These are phyloP conservation scores for Plasmodium gonderi DNA, from an alignment of 169 alveolate species.

Conservation along the genomic window DNA sequence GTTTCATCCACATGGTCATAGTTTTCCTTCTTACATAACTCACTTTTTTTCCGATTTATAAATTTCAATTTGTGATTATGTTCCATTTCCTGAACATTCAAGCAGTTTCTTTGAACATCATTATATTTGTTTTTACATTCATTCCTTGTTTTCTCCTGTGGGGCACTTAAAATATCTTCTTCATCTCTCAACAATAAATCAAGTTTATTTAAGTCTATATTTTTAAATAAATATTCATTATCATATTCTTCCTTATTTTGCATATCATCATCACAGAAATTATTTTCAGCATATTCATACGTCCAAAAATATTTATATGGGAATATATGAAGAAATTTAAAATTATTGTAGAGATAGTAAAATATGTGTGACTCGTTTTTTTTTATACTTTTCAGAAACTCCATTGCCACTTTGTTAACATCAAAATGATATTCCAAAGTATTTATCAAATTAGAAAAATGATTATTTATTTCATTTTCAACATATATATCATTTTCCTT, in stretches of 20 bases:
- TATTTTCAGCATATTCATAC: conserved; percentile 25
- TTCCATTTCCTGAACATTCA: not conserved
- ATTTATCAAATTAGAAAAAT: conserved; percentile 25
- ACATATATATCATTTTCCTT: conserved; percentile 67
- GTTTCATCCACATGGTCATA: too few relatives aligned
- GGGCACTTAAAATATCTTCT: conserved; percentile 7
- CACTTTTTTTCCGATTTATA: not conserved
- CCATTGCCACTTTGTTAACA: not conserved
- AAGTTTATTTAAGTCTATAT: conserved; percentile 20
- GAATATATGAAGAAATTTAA: conserved; percentile 29
- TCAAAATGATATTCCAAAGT: conserved; percentile 30
- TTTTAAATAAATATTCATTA: conserved; percentile 61
- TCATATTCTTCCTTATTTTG: conserved; percentile 20
- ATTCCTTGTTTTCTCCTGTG: not conserved
- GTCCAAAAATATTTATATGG: conserved; percentile 70
- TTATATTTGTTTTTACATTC: not conserved
- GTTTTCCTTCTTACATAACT: not conserved
- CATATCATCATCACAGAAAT: not conserved
- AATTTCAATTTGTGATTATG: not conserved
- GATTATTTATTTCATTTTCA: conserved; percentile 26
- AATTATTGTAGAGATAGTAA: conserved; percentile 44
- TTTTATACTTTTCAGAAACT: conserved; percentile 10
- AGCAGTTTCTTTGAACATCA: not conserved
- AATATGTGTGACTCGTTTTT: conserved; percentile 56
- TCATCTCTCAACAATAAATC: conserved; percentile 30